Evolutionary conservation across 108 stramenopile genomes (phyloP).

Genomic region (Aureococcus anophagefferens): DNA sequence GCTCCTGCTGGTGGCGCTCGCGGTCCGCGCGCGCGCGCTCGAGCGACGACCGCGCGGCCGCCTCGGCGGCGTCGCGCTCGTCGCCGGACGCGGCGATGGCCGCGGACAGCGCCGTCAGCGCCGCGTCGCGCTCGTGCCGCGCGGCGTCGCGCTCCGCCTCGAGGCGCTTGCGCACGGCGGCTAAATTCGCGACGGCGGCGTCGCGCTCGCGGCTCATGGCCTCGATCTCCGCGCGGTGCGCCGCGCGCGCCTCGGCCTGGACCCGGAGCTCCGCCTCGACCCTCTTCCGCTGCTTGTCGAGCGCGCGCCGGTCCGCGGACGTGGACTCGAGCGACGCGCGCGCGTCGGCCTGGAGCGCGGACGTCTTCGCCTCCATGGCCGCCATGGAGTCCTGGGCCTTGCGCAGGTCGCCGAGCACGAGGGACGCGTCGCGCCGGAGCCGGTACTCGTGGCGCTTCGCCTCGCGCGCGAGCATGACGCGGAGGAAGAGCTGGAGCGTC

Average conservation of each 20-base stretch:
- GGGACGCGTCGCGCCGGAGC: neutral
- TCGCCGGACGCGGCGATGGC: too few species aligned
- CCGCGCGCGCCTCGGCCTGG: neutral
- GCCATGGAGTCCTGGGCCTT: too few species aligned
- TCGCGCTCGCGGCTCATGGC: neutral
- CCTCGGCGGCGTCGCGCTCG: too few species aligned
- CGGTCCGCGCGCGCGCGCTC: too few species aligned
- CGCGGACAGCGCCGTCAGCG: too few species aligned
- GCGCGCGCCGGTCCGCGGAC: too few species aligned
- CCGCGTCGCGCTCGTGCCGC: too few species aligned
- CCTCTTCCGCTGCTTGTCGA: too few species aligned
- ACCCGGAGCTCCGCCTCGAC: too few species aligned
- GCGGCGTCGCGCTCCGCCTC: neutral
- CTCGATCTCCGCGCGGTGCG: neutral
- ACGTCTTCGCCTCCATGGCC: neutral
- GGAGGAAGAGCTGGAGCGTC: conserved; percentile 68
- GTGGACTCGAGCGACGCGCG: neutral
- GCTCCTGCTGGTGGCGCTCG: too few species aligned
- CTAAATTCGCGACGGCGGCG: neutral
- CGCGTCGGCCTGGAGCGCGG: neutral
- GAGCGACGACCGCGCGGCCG: too few species aligned
- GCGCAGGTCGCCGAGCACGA: too few species aligned
- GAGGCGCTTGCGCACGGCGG: neutral
- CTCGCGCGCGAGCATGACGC: conserved; percentile 12
- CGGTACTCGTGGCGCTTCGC: neutral